Evolutionary conservation across 2,329 filamentous ascomycete genomes (phyloP), one percentile per base, ranked within the genome.

Genomic region (Emergomyces orientalis): DNA sequence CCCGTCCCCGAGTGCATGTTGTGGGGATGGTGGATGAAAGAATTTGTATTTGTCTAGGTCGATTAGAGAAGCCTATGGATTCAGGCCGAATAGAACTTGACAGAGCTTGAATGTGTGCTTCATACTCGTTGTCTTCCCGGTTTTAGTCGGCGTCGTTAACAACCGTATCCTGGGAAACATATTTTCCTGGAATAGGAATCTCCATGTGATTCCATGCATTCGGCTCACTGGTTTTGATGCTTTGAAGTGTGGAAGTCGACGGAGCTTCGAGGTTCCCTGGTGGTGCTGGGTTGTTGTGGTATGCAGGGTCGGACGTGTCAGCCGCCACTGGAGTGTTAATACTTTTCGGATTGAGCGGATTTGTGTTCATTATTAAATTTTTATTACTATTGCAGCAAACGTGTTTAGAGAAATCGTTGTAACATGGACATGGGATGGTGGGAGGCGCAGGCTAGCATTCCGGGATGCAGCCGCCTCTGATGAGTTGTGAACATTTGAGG

Each of bases 11-110:
- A 61, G 37, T 25, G 43, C 47, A 37, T 61, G 55, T 32, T 59
- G 17, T 39, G 6, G 55, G 55, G 25, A 64, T 60, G 34, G 61
- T 55, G 30, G 41, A 30, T 13, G 63, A 34, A 41, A 64, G 49
- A 54, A 62, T 62, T 8, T 49, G 27, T 2, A 8, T 37, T 55
- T 56, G 57, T 69, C 68, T 17, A 69, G 52, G 3, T 65, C 66
- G 14, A 69, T 65, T n/a, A 70, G 64, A 64, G 70, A 69, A 55
- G 69, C 65, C 22, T 65, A 65, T 27, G 61, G 54, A 11, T 61
- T 51, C 22, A 69, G 59, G 47, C 66, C 64, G 14, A 69, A 52
- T 17, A 69, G 61, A 59, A 69, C 69, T 64, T 70, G 66, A 32
- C 62, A 60, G 14, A 69, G 62, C 13, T 66, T 66, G 51, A 67